Evolutionary conservation across 306 rosid species (phyloP).

Genomic region (Gastrolobium bilobum): DNA sequence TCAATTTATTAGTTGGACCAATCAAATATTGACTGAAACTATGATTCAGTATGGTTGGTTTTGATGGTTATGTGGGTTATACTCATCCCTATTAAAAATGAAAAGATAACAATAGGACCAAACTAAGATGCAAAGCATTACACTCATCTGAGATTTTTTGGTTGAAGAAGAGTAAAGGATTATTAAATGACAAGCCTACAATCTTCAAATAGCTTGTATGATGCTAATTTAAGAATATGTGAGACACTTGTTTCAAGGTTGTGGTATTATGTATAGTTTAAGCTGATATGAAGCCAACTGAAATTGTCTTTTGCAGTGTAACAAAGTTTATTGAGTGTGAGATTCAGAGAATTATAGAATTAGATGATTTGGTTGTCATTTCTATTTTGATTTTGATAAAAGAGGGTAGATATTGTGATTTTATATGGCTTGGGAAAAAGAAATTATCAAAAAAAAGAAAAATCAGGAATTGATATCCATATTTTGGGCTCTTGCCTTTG

Average conservation of each 20-base stretch:
- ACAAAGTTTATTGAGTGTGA: neutral
- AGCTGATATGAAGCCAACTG: neutral
- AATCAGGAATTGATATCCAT: slow-evolving; percentile 1
- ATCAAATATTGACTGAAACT: no score
- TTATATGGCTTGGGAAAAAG: slow-evolving; percentile 9
- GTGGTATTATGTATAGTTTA: neutral
- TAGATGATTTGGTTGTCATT: neutral
- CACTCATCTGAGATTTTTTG: neutral
- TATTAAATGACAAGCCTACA: neutral
- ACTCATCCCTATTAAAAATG: neutral
- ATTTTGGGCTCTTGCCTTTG: neutral
- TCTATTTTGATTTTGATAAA: slow-evolving; percentile 8
- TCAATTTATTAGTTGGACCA: neutral
- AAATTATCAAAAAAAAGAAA: neutral
- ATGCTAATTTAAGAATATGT: neutral
- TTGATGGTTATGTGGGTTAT: slow-evolving; percentile 4
- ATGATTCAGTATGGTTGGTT: neutral
- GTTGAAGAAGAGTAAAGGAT: neutral
- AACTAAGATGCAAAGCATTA: neutral
- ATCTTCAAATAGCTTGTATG: neutral
- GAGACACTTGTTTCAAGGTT: neutral
- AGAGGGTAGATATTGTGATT: slow-evolving; percentile 26
- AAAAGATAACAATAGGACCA: neutral
- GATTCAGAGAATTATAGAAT: neutral
- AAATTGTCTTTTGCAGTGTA: neutral